Evolutionary conservation across 306 rosid genomes (phyloP).

Genomic region (Sophora flavescens): DNA sequence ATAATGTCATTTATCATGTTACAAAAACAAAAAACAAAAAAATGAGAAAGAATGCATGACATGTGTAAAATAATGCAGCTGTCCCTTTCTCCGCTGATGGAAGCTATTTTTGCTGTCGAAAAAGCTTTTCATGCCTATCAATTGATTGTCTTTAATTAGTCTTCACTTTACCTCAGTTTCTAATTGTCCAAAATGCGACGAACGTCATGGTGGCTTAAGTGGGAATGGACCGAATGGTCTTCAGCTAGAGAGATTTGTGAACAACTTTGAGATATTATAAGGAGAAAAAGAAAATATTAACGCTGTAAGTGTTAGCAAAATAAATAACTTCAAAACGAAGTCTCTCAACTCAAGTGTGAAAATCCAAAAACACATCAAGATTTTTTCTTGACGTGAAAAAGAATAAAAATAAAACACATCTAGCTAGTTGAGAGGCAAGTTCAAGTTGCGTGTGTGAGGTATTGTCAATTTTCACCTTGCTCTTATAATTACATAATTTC

Average conservation of each 20-base stretch:
- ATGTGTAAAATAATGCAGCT: neutral
- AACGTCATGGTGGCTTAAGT: neutral
- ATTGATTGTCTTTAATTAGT: constrained; percentile 1
- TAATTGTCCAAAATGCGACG: neutral
- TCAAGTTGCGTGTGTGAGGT: neutral
- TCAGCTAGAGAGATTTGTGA: constrained; percentile 32
- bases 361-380: too few species aligned
- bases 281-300: neutral
- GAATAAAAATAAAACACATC: too few species aligned
- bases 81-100: constrained; percentile 27
- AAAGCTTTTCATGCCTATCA: constrained; percentile 14
- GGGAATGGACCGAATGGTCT: neutral
- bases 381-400: too few species aligned
- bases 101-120: constrained; percentile 12
- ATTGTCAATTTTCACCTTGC: neutral
- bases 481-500: neutral
- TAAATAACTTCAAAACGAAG: neutral
- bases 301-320: too few species aligned
- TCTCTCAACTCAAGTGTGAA: too few species aligned
- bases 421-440: neutral
- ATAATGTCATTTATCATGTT: constrained; percentile 3
- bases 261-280: constrained; percentile 18
- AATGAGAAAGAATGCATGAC: neutral
- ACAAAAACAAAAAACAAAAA: neutral
- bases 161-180: neutral